Percentiles rank a stretch among this genome's conserved stretches.
These are phyloP conservation scores for Ulota crispa DNA, from an alignment of 225 moss, liverwort and hornwort species.

Conservation along the genomic window DNA sequence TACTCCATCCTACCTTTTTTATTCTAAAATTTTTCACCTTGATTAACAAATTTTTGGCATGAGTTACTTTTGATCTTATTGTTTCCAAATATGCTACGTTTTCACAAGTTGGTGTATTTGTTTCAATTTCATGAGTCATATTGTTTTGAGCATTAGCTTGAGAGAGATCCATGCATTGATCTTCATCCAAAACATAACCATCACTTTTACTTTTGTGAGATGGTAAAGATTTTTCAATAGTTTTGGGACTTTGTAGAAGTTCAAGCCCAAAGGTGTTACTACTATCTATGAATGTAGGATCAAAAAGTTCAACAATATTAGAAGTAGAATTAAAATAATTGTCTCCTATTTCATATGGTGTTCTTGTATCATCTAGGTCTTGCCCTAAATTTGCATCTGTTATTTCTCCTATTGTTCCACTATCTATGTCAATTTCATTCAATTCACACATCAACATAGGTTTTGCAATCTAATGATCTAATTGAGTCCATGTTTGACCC, in stretches of 20 bases:
- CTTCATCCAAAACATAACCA: slow-evolving; percentile 21
- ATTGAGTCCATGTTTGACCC: not conserved
- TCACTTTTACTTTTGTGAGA: not conserved
- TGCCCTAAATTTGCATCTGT: not conserved
- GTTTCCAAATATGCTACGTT: too few relatives aligned
- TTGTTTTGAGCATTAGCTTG: not conserved
- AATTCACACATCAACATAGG: not conserved
- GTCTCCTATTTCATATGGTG: not conserved
- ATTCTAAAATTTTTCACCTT: not conserved
- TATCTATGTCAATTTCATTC: not conserved
- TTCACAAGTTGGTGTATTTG: not conserved
- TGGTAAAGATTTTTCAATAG: not conserved
- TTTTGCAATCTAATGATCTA: not conserved
- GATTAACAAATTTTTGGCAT: too few relatives aligned
- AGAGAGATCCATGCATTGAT: not conserved
- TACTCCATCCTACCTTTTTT: not conserved
- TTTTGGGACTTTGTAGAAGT: not conserved
- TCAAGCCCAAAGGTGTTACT: fast-evolving
- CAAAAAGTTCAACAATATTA: not conserved
- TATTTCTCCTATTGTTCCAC: not conserved
- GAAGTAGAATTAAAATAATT: not conserved
- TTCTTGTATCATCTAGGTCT: not conserved
- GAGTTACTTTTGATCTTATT: not conserved
- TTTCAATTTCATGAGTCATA: not conserved
- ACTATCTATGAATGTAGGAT: fast-evolving